A percentile compares a stretch with the other conserved stretches of the same genome.
phyloP scores from a whole-genome alignment of 2,329 filamentous ascomycete genomes.

The Colletotrichum tamarilloi region DNA sequence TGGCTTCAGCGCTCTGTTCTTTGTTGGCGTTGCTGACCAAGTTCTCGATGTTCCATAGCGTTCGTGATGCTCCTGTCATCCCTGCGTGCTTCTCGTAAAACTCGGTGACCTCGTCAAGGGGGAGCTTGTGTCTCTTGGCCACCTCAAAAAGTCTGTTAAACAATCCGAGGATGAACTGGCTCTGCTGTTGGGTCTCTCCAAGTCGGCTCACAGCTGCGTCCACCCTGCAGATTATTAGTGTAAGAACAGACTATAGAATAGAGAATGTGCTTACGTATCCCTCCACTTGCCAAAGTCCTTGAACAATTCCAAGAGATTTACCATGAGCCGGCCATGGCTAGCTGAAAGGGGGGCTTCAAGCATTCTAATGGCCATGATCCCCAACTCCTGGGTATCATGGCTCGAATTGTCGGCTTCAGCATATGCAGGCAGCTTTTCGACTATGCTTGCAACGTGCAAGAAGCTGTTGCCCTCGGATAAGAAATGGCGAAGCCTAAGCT shows the following conservation, averaged over 20 bases:
- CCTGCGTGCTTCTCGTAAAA: slow-evolving; percentile 9
- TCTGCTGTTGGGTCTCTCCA: not conserved
- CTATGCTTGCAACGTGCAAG: not conserved
- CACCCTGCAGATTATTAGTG: slow-evolving; percentile 8
- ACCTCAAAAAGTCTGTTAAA: slow-evolving; percentile 26
- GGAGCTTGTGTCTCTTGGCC: not conserved
- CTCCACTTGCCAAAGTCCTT: slow-evolving; percentile 9
- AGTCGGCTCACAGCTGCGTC: not conserved
- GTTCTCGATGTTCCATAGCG: not conserved
- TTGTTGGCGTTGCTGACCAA: slow-evolving; percentile 10
- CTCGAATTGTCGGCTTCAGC: not conserved
- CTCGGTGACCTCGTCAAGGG: slow-evolving; percentile 4
- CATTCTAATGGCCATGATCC: not conserved
- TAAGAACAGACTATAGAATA: no score
- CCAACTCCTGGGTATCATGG: not conserved
- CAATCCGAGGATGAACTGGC: slow-evolving; percentile 19
- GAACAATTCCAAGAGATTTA: slow-evolving; percentile 16
- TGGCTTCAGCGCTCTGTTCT: slow-evolving; percentile 20
- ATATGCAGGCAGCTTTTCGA: slow-evolving; percentile 14
- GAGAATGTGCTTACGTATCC: not conserved
- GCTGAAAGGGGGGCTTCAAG: slow-evolving; percentile 7
- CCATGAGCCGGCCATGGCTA: slow-evolving; percentile 22
- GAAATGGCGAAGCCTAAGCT: slow-evolving; percentile 18
- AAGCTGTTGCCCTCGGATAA: slow-evolving; percentile 5
- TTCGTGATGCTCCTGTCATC: not conserved